Evolutionary conservation across 306 rosid genomes (phyloP).

Genomic region (Inga laurina): DNA sequence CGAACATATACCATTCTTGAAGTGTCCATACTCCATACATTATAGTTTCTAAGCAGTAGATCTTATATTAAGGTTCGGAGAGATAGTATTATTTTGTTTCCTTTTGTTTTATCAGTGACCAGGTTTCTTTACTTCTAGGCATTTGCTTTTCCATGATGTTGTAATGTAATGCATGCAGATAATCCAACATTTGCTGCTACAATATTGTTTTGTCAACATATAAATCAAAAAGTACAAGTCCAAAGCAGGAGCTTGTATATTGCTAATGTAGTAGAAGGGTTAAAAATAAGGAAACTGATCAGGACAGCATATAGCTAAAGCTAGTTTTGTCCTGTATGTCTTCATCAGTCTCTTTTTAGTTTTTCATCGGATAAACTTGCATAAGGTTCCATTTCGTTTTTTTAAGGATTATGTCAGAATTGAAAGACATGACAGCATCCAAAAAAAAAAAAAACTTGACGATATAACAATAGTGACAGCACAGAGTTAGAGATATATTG

Average conservation of each 20-base stretch:
- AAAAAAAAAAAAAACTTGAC: conserved; percentile 9
- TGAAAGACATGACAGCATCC: conserved; percentile 1
- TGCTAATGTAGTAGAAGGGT: background rate
- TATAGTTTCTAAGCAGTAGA: background rate
- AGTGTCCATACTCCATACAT: background rate
- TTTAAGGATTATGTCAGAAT: conserved; percentile 2
- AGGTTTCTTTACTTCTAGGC: background rate
- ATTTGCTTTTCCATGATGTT: background rate
- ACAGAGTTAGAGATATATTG: conserved; percentile 5
- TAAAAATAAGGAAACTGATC: background rate
- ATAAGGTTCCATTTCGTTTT: background rate
- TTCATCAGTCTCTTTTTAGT: background rate
- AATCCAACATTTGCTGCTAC: background rate
- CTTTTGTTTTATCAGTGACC: background rate
- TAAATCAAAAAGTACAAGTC: background rate
- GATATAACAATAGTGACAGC: background rate
- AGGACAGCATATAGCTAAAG: background rate
- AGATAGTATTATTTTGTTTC: no score
- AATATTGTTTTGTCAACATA: background rate
- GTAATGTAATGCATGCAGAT: background rate
- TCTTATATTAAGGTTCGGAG: no score
- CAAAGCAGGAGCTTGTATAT: background rate
- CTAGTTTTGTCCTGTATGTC: background rate
- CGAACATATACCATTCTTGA: no score
- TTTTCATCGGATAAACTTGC: conserved; percentile 1